These are phyloP conservation scores for Amorphotheca resinae DNA, from an alignment of 495 filamentous ascomycete genomes.

Conservation along the genomic window DNA sequence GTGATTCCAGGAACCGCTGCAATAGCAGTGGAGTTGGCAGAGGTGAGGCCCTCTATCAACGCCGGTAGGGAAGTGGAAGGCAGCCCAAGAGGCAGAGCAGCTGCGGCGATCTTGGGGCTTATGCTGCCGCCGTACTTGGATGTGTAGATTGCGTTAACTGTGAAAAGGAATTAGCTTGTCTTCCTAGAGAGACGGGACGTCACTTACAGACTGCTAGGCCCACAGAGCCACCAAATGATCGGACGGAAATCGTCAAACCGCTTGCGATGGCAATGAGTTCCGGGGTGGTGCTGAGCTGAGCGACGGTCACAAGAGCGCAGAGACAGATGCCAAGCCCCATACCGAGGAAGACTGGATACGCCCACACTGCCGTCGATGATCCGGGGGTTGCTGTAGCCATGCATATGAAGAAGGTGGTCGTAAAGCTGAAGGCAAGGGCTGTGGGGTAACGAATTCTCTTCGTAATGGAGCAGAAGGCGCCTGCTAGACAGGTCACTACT, in stretches of 20 bases:
- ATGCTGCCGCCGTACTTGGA: constrained; percentile 11
- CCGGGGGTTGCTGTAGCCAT: constrained; percentile 20
- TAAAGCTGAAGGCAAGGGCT: constrained; percentile 17
- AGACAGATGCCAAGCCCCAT: constrained; percentile 21
- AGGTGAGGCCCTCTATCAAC: constrained; percentile 14
- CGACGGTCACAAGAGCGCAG: constrained; percentile 21
- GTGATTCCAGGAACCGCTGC: constrained; percentile 14
- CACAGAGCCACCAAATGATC: constrained; percentile 24
- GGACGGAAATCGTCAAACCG: constrained; percentile 23
- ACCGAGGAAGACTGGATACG: constrained; percentile 23
- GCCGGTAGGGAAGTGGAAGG: constrained; percentile 2
- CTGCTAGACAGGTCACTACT: constrained; percentile 13
- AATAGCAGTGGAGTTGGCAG: constrained; percentile 11
- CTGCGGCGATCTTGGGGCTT: constrained; percentile 2
- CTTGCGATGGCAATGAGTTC: constrained; percentile 24
- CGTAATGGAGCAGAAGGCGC: constrained; percentile 19
- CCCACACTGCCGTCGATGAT: constrained; percentile 18
- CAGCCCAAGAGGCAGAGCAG: constrained; percentile 12
- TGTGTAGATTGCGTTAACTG: constrained; percentile 9
- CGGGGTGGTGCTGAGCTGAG: constrained; percentile 24
- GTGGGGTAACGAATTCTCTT: constrained; percentile 17
- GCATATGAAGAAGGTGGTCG: constrained; percentile 19
- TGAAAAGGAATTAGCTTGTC: too few relatives aligned
- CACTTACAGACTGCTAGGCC: constrained; percentile 25
- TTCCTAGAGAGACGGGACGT: too few relatives aligned